phyloP scores from a whole-genome alignment of 208 protist species.

The Trypanosoma avium region DNA sequence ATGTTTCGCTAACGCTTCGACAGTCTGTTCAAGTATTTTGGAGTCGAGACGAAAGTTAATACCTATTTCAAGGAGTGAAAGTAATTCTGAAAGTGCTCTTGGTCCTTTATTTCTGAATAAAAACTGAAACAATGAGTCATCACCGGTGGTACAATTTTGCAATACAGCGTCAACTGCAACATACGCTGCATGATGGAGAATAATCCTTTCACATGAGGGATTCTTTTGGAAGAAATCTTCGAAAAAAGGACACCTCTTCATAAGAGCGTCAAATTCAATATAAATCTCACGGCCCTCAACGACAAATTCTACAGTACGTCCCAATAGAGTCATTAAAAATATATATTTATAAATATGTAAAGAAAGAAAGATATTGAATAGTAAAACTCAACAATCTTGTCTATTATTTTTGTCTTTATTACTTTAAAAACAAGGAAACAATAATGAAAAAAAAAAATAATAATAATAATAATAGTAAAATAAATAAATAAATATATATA shows the following conservation, averaged over 20 bases:
- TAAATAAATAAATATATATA: too few relatives aligned
- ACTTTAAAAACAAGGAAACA: too few relatives aligned
- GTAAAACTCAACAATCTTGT: too few relatives aligned
- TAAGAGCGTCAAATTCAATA: neutral
- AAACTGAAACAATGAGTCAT: neutral
- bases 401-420: too few relatives aligned
- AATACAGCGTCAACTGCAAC: neutral
- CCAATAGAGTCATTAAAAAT: too few relatives aligned
- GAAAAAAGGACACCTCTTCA: neutral
- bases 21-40: neutral
- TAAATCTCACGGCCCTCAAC: conserved; percentile 3
- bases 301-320: neutral
- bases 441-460: too few relatives aligned
- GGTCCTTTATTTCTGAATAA: neutral
- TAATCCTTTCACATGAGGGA: neutral
- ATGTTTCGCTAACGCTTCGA: neutral
- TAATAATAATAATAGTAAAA: too few relatives aligned
- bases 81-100: too few relatives aligned
- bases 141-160: neutral
- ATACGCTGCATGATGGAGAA: neutral
- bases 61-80: too few relatives aligned
- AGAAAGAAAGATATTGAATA: too few relatives aligned
- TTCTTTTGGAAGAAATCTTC: neutral
- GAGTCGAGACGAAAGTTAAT: too few relatives aligned
- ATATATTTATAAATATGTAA: too few relatives aligned